Percentiles rank a stretch among this genome's conserved stretches.
Evolutionary conservation across 2,329 filamentous ascomycete genomes (phyloP).

Genomic region (Emergomyces africanus): DNA sequence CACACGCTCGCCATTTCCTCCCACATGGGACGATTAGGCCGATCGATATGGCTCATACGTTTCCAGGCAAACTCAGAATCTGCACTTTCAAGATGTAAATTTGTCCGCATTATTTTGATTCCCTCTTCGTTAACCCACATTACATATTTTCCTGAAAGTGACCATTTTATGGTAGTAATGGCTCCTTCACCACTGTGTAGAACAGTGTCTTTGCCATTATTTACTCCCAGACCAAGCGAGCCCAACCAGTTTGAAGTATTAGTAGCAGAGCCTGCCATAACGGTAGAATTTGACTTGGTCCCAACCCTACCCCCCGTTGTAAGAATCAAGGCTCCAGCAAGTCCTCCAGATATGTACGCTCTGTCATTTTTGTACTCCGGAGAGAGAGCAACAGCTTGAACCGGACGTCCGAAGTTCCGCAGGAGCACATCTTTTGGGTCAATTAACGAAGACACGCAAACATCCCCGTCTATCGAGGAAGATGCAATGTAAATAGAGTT

Average conservation of each 20-base stretch:
- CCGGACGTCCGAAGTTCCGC: slow-evolving; percentile 83
- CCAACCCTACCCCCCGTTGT: slow-evolving; percentile 71
- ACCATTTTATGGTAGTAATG: slow-evolving; percentile 91
- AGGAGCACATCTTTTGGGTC: slow-evolving; percentile 83
- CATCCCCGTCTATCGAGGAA: slow-evolving; percentile 88
- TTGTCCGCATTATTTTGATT: slow-evolving; percentile 94
- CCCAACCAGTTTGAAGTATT: slow-evolving; percentile 85
- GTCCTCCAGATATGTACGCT: slow-evolving; percentile 80
- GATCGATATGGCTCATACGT: slow-evolving; percentile 79
- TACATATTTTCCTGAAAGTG: slow-evolving; percentile 78
- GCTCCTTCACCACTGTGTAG: slow-evolving; percentile 85
- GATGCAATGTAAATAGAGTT: slow-evolving; percentile 92
- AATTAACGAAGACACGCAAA: slow-evolving; percentile 77
- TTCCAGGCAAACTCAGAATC: slow-evolving; percentile 86
- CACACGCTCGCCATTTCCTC: slow-evolving; percentile 94
- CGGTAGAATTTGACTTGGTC: slow-evolving; percentile 71
- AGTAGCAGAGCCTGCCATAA: slow-evolving; percentile 55
- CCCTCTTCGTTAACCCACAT: slow-evolving; percentile 95
- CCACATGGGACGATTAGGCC: slow-evolving; percentile 77
- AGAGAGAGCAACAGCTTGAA: slow-evolving; percentile 86
- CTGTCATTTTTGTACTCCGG: slow-evolving; percentile 86
- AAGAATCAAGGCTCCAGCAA: slow-evolving; percentile 75
- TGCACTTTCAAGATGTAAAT: slow-evolving; percentile 61
- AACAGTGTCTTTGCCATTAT: slow-evolving; percentile 70
- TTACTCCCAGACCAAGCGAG: slow-evolving; percentile 65